These are phyloP conservation scores for Acaromyces ingoldii DNA, from an alignment of 1,284 basidiomycete genomes.

Conservation along the genomic window DNA sequence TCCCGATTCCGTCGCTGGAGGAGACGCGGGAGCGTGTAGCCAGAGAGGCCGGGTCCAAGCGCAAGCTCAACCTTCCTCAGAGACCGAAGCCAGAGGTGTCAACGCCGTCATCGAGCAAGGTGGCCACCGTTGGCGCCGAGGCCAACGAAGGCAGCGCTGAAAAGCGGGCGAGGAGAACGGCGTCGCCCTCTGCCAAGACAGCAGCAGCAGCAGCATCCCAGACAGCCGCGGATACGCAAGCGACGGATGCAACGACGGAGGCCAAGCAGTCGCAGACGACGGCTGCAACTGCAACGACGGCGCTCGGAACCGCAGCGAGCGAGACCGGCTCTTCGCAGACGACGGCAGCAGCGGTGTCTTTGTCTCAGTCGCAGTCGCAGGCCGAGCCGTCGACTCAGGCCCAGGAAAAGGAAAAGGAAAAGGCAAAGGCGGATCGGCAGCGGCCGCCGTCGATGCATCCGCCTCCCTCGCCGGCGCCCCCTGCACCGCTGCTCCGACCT, in stretches of 20 bases:
- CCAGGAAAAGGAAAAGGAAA: no score
- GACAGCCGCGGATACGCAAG: neutral
- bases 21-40: neutral
- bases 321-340: neutral
- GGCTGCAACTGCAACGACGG: neutral
- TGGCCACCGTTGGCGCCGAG: no score
- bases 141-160: no score
- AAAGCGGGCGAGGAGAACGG: neutral
- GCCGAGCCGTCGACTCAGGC: neutral
- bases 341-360: neutral
- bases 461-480: slow-evolving; percentile 2
- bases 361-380: neutral
- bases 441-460: neutral
- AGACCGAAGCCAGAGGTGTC: no score
- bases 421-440: neutral
- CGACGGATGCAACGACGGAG: neutral
- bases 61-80: neutral
- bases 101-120: no score
- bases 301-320: neutral
- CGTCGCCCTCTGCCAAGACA: neutral
- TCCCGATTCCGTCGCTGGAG: slow-evolving; percentile 1
- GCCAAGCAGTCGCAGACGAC: neutral
- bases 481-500: neutral
- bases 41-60: neutral
- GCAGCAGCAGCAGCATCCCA: neutral